These are phyloP conservation scores for Globisporangium sylvaticum DNA, from an alignment of 352 stramenopile species.

Conservation along the genomic window DNA sequence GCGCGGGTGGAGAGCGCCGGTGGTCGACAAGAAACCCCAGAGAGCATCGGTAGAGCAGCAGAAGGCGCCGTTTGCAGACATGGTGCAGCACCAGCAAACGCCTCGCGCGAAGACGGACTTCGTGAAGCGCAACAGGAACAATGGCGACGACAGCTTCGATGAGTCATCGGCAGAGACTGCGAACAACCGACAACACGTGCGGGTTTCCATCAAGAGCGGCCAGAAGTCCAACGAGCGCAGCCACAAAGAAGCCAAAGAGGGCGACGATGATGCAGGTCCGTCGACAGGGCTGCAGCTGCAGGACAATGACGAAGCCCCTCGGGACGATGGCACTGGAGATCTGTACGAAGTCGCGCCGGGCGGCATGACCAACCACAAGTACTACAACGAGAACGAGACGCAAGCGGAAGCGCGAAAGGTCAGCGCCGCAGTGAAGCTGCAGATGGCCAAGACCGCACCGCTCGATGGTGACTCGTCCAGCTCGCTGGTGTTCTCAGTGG, in stretches of 20 bases:
- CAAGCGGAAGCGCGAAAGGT: constrained; percentile 7
- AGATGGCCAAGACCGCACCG: constrained; percentile 15
- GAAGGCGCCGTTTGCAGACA: neutral
- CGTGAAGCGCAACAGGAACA: neutral
- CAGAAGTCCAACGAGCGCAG: no score
- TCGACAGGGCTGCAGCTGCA: neutral
- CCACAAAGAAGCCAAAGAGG: neutral
- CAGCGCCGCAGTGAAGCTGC: constrained; percentile 11
- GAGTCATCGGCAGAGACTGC: neutral
- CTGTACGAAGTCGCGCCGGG: neutral
- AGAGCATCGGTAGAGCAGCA: neutral
- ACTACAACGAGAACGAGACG: constrained; percentile 4
- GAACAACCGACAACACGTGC: neutral
- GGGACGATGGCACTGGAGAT: neutral
- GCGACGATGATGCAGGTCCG: neutral
- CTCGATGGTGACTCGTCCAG: constrained; percentile 16
- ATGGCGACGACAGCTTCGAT: neutral
- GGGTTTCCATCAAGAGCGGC: neutral
- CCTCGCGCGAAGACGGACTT: neutral
- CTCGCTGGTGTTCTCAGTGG: constrained; percentile 7
- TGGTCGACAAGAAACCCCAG: constrained; percentile 8
- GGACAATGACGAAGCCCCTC: neutral
- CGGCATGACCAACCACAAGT: constrained; percentile 8
- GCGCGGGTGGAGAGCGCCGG: constrained; percentile 6
- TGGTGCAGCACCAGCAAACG: neutral